Evolutionary conservation across 495 filamentous ascomycete genomes (phyloP).

Genomic region (Neurospora africana): DNA sequence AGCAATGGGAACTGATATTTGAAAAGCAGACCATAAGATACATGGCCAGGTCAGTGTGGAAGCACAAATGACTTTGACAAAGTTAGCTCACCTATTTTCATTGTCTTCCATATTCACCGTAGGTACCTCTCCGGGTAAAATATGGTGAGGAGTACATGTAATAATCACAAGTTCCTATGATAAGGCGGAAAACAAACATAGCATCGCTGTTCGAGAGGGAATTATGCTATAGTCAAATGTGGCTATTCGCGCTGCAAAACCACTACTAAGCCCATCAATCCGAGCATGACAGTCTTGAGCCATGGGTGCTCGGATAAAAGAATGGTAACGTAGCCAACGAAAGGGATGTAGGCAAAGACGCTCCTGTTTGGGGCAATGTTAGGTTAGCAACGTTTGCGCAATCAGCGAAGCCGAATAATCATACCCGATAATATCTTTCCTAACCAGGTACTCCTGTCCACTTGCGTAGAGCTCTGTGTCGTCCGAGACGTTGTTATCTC

Average conservation of each 20-base stretch:
- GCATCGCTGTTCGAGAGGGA: background rate
- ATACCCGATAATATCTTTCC: slow-evolving; percentile 78
- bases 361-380: slow-evolving; percentile 30
- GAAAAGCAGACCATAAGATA: background rate
- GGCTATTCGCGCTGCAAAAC: slow-evolving; percentile 76
- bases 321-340: slow-evolving; percentile 96
- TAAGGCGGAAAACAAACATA: background rate
- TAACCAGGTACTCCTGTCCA: slow-evolving; percentile 73
- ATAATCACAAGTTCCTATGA: background rate
- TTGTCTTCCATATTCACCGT: background rate
- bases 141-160: background rate
- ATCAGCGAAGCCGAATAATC: background rate
- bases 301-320: slow-evolving; percentile 93
- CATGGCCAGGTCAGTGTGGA: background rate
- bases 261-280: slow-evolving; percentile 90
- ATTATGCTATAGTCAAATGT: background rate
- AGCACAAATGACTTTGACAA: background rate
- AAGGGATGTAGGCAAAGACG: slow-evolving; percentile 86
- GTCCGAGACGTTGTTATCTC: slow-evolving; percentile 90
- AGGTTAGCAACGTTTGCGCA: background rate
- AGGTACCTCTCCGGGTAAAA: background rate
- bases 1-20: background rate
- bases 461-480: slow-evolving; percentile 83
- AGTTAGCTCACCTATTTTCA: background rate
- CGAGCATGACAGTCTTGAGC: slow-evolving; percentile 90